Conservation (phyloP, 2,329 filamentous ascomycete genomes). For the Alternaria brassicae region DNA sequence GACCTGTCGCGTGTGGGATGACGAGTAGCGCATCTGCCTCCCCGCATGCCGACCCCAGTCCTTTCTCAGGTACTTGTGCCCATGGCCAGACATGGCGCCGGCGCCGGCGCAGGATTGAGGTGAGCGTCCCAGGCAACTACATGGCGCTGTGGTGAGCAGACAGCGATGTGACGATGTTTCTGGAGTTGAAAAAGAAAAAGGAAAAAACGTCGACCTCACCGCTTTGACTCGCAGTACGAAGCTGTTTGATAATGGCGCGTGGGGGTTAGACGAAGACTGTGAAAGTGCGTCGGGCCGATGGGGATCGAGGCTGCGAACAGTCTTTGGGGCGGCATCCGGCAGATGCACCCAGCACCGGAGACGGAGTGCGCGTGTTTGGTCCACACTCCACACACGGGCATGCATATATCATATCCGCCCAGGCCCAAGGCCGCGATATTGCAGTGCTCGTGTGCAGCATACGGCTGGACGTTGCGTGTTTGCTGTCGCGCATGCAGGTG, state of each 20-base stretch:
- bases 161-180: not conserved
- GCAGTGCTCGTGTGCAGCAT: slow-evolving; percentile 25
- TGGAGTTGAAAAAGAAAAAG: not conserved
- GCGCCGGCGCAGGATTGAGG: not conserved
- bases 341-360: no score
- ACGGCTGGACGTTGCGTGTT: slow-evolving; percentile 17
- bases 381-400: not conserved
- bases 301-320: slow-evolving; percentile 18
- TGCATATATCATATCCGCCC: not conserved
- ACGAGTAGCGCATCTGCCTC: slow-evolving; percentile 33
- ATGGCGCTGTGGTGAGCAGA: not conserved
- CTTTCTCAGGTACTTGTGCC: slow-evolving; percentile 40
- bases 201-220: slow-evolving; percentile 1
- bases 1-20: slow-evolving; percentile 43
- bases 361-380: not conserved
- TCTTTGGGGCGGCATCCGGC: slow-evolving; percentile 7
- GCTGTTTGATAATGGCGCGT: slow-evolving; percentile 48
- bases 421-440: not conserved
- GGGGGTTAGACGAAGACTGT: slow-evolving; percentile 37
- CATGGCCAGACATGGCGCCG: slow-evolving; percentile 16
- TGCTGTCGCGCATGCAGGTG: slow-evolving; percentile 3
- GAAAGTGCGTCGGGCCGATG: slow-evolving; percentile 20
- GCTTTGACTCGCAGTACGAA: slow-evolving; percentile 14
- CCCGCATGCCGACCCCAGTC: slow-evolving; percentile 44
- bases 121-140: not conserved